Conservation (phyloP, 2,329 filamentous ascomycete genomes). For the Pseudogymnoascus sp. region DNA sequence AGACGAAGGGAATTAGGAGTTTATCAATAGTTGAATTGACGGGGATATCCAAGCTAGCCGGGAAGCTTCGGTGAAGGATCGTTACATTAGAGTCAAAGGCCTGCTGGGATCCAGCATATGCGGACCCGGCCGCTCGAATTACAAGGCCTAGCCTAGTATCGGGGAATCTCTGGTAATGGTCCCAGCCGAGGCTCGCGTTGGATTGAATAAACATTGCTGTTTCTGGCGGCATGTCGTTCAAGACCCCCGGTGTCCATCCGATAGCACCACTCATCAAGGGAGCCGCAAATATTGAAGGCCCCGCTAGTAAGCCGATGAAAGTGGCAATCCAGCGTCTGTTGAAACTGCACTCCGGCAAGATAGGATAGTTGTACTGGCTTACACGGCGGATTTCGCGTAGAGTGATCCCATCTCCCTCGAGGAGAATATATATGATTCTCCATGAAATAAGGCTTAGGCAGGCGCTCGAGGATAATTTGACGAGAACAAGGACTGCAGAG, state of each 20-base stretch:
- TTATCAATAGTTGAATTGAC: neutral
- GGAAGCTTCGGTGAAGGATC: neutral
- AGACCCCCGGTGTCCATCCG: neutral
- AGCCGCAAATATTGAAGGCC: neutral
- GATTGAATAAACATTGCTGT: neutral
- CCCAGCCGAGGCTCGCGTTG: neutral
- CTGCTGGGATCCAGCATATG: neutral
- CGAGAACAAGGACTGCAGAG: neutral
- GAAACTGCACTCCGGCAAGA: neutral
- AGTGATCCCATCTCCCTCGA: neutral
- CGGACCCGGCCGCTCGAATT: neutral
- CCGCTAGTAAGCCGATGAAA: neutral
- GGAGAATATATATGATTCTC: neutral
- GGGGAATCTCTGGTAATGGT: neutral
- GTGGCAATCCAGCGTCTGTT: neutral
- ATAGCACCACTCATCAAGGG: neutral
- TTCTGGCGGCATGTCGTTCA: neutral
- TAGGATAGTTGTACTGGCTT: neutral
- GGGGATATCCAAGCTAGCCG: neutral
- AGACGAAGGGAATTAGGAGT: neutral
- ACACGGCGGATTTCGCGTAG: neutral
- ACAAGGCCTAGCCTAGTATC: neutral
- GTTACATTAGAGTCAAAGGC: neutral
- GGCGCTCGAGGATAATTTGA: neutral
- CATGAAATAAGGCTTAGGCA: neutral